Conservation (phyloP, 2,329 filamentous ascomycete species). For the Pseudopithomyces maydicus region DNA sequence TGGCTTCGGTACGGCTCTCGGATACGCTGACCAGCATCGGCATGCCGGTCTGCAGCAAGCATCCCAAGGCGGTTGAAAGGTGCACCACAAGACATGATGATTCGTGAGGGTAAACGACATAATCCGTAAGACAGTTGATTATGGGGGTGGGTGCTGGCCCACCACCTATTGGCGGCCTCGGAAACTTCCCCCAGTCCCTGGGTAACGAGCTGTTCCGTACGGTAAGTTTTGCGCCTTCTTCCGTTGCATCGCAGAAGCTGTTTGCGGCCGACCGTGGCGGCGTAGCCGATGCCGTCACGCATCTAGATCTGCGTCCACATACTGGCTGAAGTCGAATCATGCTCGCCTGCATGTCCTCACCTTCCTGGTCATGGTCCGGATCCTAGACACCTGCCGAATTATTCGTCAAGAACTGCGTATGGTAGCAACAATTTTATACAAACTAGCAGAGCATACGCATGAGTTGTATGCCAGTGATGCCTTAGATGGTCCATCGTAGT, state of each 20-base stretch:
- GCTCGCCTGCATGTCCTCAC: neutral
- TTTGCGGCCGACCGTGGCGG: neutral
- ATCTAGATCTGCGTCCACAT: neutral
- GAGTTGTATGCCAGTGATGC: no score
- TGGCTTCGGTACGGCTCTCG: neutral
- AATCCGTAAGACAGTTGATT: neutral
- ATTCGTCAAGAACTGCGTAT: no score
- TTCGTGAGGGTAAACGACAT: conserved; percentile 10
- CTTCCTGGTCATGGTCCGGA: neutral
- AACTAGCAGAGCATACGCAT: no score
- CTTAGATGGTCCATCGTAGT: no score
- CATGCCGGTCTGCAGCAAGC: conserved; percentile 20
- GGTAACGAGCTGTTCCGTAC: neutral
- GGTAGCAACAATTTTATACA: no score
- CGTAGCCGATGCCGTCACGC: neutral
- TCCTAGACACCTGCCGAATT: neutral
- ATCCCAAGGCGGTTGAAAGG: conserved; percentile 11
- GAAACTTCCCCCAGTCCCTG: neutral
- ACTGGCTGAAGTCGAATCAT: neutral
- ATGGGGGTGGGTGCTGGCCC: conserved; percentile 7
- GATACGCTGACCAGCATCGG: conserved; percentile 16
- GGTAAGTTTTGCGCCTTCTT: conserved; percentile 5
- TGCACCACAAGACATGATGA: conserved; percentile 8
- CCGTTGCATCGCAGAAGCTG: conserved; percentile 5
- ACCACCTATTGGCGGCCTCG: neutral